Percentiles rank a stretch among this genome's conserved stretches.
phyloP scores from a whole-genome alignment of 495 filamentous ascomycete species.

The Aspergillus affinis region DNA sequence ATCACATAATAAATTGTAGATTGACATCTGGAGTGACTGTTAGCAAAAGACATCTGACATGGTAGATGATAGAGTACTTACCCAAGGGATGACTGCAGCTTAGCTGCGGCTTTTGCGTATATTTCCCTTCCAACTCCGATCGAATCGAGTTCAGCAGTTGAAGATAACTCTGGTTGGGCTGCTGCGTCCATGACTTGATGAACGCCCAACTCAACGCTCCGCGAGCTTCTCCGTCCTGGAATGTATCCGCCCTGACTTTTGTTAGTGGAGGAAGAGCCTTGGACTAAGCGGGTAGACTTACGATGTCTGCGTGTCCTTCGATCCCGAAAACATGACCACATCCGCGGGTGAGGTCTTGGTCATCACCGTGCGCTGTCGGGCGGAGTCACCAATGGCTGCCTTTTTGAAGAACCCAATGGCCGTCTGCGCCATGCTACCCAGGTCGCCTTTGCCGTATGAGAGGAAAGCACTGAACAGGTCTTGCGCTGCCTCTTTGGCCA shows the following conservation, averaged over 20 bases:
- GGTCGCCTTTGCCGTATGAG: constrained; percentile 83
- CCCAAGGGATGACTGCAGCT: constrained; percentile 95
- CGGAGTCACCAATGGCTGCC: constrained; percentile 75
- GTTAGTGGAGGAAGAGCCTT: background rate
- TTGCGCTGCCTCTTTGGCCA: constrained; percentile 94
- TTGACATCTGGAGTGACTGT: constrained; percentile 36
- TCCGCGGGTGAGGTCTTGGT: constrained; percentile 95
- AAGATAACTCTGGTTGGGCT: constrained; percentile 94
- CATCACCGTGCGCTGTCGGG: constrained; percentile 69
- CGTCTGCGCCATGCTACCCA: constrained; percentile 74
- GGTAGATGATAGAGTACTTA: constrained; percentile 41
- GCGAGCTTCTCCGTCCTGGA: constrained; percentile 74
- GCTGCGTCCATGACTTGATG: constrained; percentile 86
- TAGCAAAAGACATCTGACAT: constrained; percentile 13
- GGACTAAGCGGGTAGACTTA: constrained; percentile 20
- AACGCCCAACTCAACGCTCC: constrained; percentile 98
- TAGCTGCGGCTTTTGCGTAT: constrained; percentile 94
- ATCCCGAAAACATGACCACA: constrained; percentile 96
- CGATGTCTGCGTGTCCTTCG: constrained; percentile 90
- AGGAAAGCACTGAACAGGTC: constrained; percentile 84
- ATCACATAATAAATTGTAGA: constrained; percentile 47
- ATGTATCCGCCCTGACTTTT: constrained; percentile 39
- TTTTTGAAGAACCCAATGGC: constrained; percentile 92
- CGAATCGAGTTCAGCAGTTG: constrained; percentile 92
- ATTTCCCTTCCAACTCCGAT: constrained; percentile 85